Base-by-base conservation (phyloP, 2,329 filamentous ascomycete genomes). In the Zymoseptoria tritici region DNA sequence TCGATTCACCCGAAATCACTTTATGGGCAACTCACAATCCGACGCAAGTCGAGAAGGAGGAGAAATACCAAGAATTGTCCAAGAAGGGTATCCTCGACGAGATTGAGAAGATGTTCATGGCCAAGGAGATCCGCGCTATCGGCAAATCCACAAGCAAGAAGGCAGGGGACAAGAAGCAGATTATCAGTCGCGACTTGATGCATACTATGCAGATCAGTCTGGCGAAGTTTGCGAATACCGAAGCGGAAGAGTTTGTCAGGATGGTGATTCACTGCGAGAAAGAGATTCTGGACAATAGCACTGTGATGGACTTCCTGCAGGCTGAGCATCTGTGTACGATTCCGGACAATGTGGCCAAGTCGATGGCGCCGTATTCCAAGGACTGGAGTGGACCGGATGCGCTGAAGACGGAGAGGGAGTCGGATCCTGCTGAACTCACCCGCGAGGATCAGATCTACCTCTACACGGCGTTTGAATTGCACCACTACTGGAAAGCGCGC, bases 401-500 rank as follows among this genome's bases (percentile, higher is more conserved):
- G 22, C 81, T 84, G 62, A 88, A 85, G 61, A 88, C 90, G 57
- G 83, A 82, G 64, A 86, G 93, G 57, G 94, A 99, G 73, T 85
- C 88, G 70, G 92, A 97, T 75, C 93, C 93, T 0, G 76, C 74
- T 5, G 94, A 99, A 71, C 85, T 99, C 57, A 97, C 93, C 2
- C 83, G 92, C 63, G 91, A 97, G 74, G 94, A 99, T 77, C 93
- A 97, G 76, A 89, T 99, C 59, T 99, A 92, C 73, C 80, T 99
- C 24, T 90, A 88, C 72, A 97, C 94, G 4, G 90, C 93, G 1
- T 97, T 89, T 70, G 94, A 99, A 74, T 79, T 97, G 65, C 91
- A 96, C 67, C 92, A 97, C 73, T 99, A 99, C 78, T 99, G 94
- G 94, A 97, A 96, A 81, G 91, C 90, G 62, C 87, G 94, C 74